Base-by-base conservation (phyloP, 495 filamentous ascomycete species). In the Pseudoneurospora amorphoporcata region DNA sequence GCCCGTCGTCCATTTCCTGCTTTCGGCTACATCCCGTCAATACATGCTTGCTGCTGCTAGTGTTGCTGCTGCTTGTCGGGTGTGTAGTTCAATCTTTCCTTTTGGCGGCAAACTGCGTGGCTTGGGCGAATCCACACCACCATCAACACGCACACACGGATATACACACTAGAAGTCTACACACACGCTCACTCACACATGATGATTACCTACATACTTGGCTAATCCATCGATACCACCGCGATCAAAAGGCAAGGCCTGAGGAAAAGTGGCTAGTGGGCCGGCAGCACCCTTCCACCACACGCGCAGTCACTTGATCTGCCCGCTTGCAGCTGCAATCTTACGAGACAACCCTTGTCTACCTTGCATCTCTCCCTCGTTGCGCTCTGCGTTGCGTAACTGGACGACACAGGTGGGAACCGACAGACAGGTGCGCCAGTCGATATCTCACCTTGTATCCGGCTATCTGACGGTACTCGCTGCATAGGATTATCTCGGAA, bases 291-390 rank as follows among this genome's bases (percentile, higher is more conserved):
- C 53, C 53, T 65, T 65, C 14, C 70, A 43, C 74, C 77, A 79
- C 76, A 69, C 75, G 73, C 68, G 75, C 68, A 73, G 75, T 80
- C 79, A 79, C 75, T 76, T 79, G 79, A 79, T 79, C 76, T 61
- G 58, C 71, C 73, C 7, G 47, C 53, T 65, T 78, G 78, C 78
- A 79, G 76, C 76, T 78, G 77, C 77, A 65, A 65, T 65, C 65
- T 72, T 71, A 73, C 74, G 75, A 72, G 71, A 75, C 72, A 77
- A 77, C 69, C 73, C 74, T 78, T 65, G 53, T 65, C 23, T 65
- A 65, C 53, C 53, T 65, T 61, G 73, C 69, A 69, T 69, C 42
- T 39, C 35, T 71, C 32, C 32, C 39, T 35, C 53, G 35, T 65
- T 65, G 29, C 53, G 53, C 53, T 35, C 53, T 69, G 71, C 23